A percentile compares a stretch with the other conserved stretches of the same genome.
phyloP scores from a whole-genome alignment of 2,329 filamentous ascomycete genomes.

The Pseudogymnoascus sp. region DNA sequence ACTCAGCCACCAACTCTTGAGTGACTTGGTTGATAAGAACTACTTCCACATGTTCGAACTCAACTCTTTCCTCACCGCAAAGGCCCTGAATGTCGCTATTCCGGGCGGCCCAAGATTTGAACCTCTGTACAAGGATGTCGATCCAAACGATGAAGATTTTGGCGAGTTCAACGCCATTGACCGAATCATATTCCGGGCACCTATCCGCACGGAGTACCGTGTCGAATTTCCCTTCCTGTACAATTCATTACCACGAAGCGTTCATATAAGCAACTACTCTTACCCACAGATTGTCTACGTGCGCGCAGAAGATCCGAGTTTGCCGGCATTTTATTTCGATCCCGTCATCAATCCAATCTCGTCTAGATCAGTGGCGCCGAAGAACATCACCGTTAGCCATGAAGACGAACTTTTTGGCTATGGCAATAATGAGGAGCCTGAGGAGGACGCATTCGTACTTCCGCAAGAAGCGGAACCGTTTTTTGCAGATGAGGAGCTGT shows the following conservation, averaged over 20 bases:
- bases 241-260: conserved; percentile 90
- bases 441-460: conserved; percentile 75
- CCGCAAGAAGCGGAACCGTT: conserved; percentile 78
- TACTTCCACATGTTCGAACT: conserved; percentile 97
- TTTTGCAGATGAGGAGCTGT: conserved; percentile 78
- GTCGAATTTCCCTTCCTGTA: conserved; percentile 93
- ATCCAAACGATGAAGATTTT: conserved; percentile 98
- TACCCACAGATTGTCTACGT: conserved; percentile 89
- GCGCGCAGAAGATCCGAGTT: conserved; percentile 73
- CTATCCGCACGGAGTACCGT: conserved; percentile 89
- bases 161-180: conserved; percentile 99
- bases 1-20: conserved; percentile 80
- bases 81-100: conserved; percentile 92
- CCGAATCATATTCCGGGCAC: conserved; percentile 94
- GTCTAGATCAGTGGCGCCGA: conserved; percentile 83
- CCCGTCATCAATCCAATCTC: conserved; percentile 97
- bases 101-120: conserved; percentile 97
- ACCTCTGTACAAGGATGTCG: conserved; percentile 95
- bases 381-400: conserved; percentile 84
- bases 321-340: conserved; percentile 96
- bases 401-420: conserved; percentile 89
- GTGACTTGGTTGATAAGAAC: conserved; percentile 89
- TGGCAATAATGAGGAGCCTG: conserved; percentile 62
- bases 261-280: conserved; percentile 89
- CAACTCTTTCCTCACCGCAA: conserved; percentile 90